Base-by-base conservation (phyloP, 2,329 filamentous ascomycete species). In the Pseudofabraea citricarpa region DNA sequence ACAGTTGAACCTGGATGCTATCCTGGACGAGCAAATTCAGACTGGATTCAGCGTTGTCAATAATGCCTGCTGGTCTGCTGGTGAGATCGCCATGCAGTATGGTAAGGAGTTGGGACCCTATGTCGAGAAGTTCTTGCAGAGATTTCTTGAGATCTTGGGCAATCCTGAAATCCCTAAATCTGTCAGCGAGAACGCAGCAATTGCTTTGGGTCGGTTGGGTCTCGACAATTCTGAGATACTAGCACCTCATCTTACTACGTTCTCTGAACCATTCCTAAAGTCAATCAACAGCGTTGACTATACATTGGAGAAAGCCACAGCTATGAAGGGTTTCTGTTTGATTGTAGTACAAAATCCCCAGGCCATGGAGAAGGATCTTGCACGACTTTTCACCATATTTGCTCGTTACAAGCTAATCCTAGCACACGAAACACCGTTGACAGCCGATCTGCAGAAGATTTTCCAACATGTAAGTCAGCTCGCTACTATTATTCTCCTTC, bases 21-120 rank as follows among this genome's bases (percentile, higher is more conserved):
- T 90, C 40, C 67, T 81, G 15, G 85, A 90, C 48, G 88, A 94
- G 55, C 86, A 90, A 48, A 81, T 89, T 36, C 88, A 95, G 51
- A 85, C 80, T 15, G 84, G 83, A 12, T 96, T 95, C 63, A 89
- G 90, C 47, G 90, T 97, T 22, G 83, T 97, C 47, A 98, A 97
- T 75, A 98, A 98, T 61, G 91, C 93, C 18, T 97, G 91, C 69
- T 98, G 93, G 93, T 94, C 90, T 6, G 83, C 83, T 19, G 93
- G 93, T 32, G 93, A 98, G 69, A 93, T 97, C 49, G 81, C 90
- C 13, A 82, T 95, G 64, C 83, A 88, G 48, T 76, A 87, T 61
- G 79, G 83, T 53, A 80, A 83, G 49, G 80, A 76, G 42, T 87
- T 96, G 79, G 75, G 75, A 1, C 85, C 84, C 1, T 95, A 85